Conservation (phyloP, 176 grass and related monocot species). For the Aechmea fasciata region DNA sequence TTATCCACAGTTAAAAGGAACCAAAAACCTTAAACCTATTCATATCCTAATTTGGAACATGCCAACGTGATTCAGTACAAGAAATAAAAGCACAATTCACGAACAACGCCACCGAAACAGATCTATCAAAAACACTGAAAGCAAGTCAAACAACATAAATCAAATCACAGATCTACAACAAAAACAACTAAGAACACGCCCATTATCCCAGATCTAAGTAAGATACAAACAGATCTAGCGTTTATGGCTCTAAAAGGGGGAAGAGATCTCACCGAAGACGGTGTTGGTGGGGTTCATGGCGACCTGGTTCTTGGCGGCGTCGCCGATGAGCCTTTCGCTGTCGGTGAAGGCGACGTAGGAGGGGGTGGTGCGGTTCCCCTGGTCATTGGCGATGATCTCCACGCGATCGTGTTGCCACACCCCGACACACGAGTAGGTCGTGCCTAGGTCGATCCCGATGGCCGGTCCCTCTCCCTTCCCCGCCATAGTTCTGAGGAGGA, state of each 20-base stretch:
- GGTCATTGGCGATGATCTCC: slow-evolving; percentile 75
- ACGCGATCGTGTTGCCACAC: slow-evolving; percentile 75
- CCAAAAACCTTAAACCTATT: background rate
- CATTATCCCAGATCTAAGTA: background rate
- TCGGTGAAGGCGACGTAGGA: slow-evolving; percentile 66
- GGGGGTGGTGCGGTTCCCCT: slow-evolving; percentile 65
- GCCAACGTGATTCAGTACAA: background rate
- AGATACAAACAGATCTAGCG: background rate
- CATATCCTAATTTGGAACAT: background rate
- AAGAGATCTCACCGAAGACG: slow-evolving; percentile 1
- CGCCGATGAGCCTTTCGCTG: slow-evolving; percentile 61
- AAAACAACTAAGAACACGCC: background rate
- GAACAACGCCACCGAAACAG: background rate
- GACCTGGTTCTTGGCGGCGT: slow-evolving; percentile 7
- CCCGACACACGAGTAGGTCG: slow-evolving; percentile 64
- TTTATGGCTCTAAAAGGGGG: background rate
- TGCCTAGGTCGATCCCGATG: slow-evolving; percentile 58
- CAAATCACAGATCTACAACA: background rate
- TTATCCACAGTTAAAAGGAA: too few species aligned
- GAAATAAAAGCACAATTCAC: background rate
- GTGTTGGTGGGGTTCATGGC: slow-evolving; percentile 4
- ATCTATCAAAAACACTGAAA: background rate
- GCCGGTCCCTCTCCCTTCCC: slow-evolving; percentile 48
- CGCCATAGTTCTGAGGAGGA: slow-evolving; percentile 12
- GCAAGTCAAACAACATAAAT: background rate